A percentile compares a stretch with the other conserved stretches of the same genome.
These are phyloP conservation scores for Plectosphaerella plurivora DNA, from an alignment of 2,329 filamentous ascomycete genomes.

Conservation along the genomic window DNA sequence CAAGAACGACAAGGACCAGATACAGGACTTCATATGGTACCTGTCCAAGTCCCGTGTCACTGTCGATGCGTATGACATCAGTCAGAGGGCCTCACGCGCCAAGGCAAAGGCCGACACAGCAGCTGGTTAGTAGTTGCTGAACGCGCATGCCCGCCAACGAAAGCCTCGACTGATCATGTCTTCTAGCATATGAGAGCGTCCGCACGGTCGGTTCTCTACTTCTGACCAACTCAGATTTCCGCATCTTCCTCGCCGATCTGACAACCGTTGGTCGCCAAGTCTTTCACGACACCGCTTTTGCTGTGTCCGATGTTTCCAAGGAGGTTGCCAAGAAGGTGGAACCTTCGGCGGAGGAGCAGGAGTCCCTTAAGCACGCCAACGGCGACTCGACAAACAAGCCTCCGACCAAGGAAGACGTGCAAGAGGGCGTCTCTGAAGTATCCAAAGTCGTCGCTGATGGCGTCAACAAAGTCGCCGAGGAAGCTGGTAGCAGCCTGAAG, in stretches of 20 bases:
- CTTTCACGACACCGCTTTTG: conserved; percentile 80
- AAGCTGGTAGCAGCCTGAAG: conserved; percentile 65
- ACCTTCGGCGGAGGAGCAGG: conserved; percentile 58
- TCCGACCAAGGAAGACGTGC: conserved; percentile 61
- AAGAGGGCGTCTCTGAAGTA: conserved; percentile 50
- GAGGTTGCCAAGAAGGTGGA: conserved; percentile 70
- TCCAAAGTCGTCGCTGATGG: conserved; percentile 50
- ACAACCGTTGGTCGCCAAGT: conserved; percentile 76
- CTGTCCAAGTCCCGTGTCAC: conserved; percentile 68
- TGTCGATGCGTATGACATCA: conserved; percentile 62
- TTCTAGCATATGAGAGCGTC: conserved; percentile 71
- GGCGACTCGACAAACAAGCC: conserved; percentile 21
- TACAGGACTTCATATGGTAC: conserved; percentile 91
- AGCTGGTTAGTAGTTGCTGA: conserved; percentile 48
- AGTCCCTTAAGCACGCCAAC: conserved; percentile 38
- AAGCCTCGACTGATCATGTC: background rate
- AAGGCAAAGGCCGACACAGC: conserved; percentile 67
- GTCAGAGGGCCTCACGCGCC: conserved; percentile 53
- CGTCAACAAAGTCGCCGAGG: conserved; percentile 44
- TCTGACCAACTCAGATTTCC: conserved; percentile 85
- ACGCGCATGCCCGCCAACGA: background rate
- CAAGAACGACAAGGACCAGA: conserved; percentile 80
- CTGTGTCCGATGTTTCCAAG: conserved; percentile 70
- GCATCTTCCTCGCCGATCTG: conserved; percentile 77
- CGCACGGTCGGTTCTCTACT: conserved; percentile 81